Percentiles rank a stretch among this genome's conserved stretches.
These are phyloP conservation scores for Amphibolis antarctica DNA, from an alignment of 106 monocot genomes.

Conservation along the genomic window DNA sequence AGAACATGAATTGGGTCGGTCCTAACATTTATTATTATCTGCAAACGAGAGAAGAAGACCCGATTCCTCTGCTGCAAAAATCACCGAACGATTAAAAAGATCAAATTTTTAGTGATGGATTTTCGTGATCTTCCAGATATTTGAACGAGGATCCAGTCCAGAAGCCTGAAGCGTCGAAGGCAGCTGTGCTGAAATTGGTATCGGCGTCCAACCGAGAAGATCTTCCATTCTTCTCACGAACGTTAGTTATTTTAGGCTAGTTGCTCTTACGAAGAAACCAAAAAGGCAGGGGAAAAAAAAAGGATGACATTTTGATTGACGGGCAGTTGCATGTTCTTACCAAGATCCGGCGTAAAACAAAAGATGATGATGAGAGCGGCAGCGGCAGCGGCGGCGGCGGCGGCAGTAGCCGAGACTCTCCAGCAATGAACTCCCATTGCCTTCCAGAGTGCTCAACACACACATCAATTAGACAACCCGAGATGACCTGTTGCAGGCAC, in stretches of 20 bases:
- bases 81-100: neutral
- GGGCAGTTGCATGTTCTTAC: neutral
- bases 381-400: too few species aligned
- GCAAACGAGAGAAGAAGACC: neutral
- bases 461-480: neutral
- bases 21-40: too few species aligned
- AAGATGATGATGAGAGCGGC: neutral
- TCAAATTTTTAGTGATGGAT: too few species aligned
- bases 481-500: neutral
- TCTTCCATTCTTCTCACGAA: too few species aligned
- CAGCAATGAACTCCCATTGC: neutral
- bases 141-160: too few species aligned
- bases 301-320: neutral
- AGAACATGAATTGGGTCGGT: too few species aligned
- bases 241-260: too few species aligned
- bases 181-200: neutral
- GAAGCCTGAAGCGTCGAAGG: too few species aligned
- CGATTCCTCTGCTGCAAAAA: neutral
- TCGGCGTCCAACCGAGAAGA: too few species aligned
- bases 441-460: neutral
- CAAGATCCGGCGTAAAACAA: neutral
- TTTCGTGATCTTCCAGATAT: too few species aligned
- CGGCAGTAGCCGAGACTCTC: neutral
- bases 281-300: neutral
- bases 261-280: too few species aligned